Evolutionary conservation across 345 rosid species (phyloP), one percentile per base, ranked within the genome.

Genomic region (Microcos paniculata): DNA sequence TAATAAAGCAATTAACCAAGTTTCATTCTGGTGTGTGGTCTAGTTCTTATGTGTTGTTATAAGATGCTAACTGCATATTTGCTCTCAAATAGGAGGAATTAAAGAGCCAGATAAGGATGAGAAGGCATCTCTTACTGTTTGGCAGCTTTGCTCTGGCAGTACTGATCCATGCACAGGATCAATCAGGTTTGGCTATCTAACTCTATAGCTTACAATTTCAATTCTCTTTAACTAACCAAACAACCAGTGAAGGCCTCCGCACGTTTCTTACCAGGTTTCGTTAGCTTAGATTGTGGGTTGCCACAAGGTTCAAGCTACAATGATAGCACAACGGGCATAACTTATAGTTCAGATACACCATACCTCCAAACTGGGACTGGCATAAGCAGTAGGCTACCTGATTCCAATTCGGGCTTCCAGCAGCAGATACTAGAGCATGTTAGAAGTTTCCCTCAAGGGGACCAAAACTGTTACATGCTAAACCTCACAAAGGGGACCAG

Each of bases 261-360:
- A n/a, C 31, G 15, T 48, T 31, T 49, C 35, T 70, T 24, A 14
- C 31, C 83, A 83, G 90, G 86, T 33, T 86, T 86, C 68, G 82
- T 84, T 18, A 84, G 89, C 83, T 78, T 84, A 11, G 89, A 86
- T 23, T 86, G 83, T 80, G 87, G 89, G 13, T 23, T 40, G 62
- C 83, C 80, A 0, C 38, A 56, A 8, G 76, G 52, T 66, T 75
- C 84, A 42, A 67, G 75, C 51, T 86, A 80, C 45, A 79, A 35
- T 0, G 85, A 86, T 11, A 23, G 56, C 4, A 73, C 51, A 70
- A 86, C 87, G 1, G 79, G 81, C 33, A 56, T 84, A 18, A 70
- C 49, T 58, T 86, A 84, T 18, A 24, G 46, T 21, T 84, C 85
- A 23, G 89, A 86, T 58, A 76, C 49, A 42, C 62, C 67, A 0